A percentile compares a stretch with the other conserved stretches of the same genome.
Conservation (phyloP, 805 yeast genomes). For the Suhomyces pyralidae region DNA sequence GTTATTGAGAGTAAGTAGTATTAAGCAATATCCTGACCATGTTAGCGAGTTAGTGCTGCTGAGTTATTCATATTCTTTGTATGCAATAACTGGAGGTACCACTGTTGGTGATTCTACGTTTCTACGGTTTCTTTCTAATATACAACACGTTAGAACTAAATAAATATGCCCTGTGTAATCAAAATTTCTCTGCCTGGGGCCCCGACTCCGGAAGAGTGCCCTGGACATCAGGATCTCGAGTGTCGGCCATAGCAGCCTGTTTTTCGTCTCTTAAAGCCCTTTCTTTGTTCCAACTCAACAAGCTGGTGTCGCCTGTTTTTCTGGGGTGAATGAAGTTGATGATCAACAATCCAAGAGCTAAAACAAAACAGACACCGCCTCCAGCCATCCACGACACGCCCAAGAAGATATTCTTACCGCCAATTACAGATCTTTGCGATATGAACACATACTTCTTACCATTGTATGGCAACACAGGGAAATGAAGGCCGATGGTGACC, state of each 20-base stretch:
- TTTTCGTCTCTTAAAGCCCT: conserved; percentile 15
- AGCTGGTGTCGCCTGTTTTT: conserved; percentile 67
- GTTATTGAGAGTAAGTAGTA: too few species aligned
- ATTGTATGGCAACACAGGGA: conserved; percentile 68
- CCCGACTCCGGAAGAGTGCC: neutral
- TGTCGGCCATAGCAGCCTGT: conserved; percentile 4
- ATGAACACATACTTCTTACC: conserved; percentile 67
- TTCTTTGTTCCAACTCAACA: conserved; percentile 69
- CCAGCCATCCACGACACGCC: conserved; percentile 75
- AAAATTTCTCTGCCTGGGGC: neutral
- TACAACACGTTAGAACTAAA: neutral
- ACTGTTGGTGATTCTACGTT: too few species aligned
- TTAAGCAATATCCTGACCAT: too few species aligned
- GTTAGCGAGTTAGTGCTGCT: too few species aligned
- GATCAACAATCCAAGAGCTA: conserved; percentile 50
- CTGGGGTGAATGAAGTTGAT: conserved; percentile 65
- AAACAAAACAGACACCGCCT: conserved; percentile 63
- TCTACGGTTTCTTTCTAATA: neutral
- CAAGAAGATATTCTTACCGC: conserved; percentile 71
- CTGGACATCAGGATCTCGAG: neutral
- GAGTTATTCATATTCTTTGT: too few species aligned
- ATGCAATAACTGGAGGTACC: too few species aligned
- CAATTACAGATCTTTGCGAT: conserved; percentile 68
- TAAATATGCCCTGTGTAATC: neutral
- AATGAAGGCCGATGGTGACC: conserved; percentile 65